Conservation (phyloP, 139 green algal genomes). For the Diplosphaera chodatii region DNA sequence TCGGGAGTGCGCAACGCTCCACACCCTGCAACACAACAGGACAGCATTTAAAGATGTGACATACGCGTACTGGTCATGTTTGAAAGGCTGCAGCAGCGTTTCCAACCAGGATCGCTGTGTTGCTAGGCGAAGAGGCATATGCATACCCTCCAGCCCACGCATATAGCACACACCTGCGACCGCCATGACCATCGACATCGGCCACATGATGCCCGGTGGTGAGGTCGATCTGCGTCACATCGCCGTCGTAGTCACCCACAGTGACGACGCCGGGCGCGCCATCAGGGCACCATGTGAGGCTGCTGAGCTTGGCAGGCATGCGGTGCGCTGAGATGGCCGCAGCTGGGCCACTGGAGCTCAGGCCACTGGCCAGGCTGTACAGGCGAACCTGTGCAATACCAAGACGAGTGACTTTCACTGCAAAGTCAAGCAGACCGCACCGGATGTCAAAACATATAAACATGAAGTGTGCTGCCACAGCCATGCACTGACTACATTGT, state of each 20-base stretch:
- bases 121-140: too few species aligned
- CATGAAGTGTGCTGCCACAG: too few species aligned
- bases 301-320: slow-evolving; percentile 69
- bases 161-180: slow-evolving; percentile 35
- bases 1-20: slow-evolving; percentile 68
- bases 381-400: slow-evolving; percentile 25
- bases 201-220: slow-evolving; percentile 51
- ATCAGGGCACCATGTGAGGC: slow-evolving; percentile 64
- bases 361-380: slow-evolving; percentile 21
- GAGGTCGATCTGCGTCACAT: slow-evolving; percentile 56
- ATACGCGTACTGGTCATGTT: too few species aligned
- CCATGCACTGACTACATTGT: too few species aligned
- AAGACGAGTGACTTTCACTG: too few species aligned
- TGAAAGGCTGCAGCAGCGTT: too few species aligned
- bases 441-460: too few species aligned
- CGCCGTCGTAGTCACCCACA: slow-evolving; percentile 74
- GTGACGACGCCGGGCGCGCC: slow-evolving; percentile 41
- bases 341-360: background rate
- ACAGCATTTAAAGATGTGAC: background rate
- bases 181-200: slow-evolving; percentile 54
- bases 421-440: background rate
- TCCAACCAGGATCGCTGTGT: too few species aligned
- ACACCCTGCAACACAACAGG: slow-evolving; percentile 45
- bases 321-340: slow-evolving; percentile 26
- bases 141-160: too few species aligned